Conservation (phyloP, 768 basidiomycete species). For the Lepiota brunneoincarnata region DNA sequence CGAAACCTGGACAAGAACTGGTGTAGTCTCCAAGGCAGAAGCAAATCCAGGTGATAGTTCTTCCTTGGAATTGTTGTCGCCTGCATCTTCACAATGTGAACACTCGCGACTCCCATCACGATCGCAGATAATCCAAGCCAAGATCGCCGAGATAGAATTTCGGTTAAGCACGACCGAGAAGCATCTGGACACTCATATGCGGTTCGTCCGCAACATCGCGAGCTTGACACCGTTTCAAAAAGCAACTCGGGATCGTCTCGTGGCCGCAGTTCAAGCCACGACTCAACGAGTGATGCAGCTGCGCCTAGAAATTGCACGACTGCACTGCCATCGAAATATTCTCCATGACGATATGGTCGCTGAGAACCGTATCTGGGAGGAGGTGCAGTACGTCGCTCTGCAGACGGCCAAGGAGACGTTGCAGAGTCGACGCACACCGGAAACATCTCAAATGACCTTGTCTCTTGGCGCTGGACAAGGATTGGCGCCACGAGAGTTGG, state of each 20-base stretch:
- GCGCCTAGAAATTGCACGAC: constrained; percentile 70
- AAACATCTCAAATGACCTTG: constrained; percentile 35
- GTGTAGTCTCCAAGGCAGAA: neutral
- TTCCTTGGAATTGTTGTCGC: constrained; percentile 11
- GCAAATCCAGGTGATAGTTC: neutral
- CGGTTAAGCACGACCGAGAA: constrained; percentile 51
- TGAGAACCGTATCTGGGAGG: constrained; percentile 64
- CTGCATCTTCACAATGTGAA: constrained; percentile 21
- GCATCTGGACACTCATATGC: constrained; percentile 66
- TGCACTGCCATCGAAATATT: constrained; percentile 74
- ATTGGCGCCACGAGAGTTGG: constrained; percentile 12
- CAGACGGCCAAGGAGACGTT: constrained; percentile 70
- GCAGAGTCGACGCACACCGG: constrained; percentile 37
- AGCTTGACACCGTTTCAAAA: constrained; percentile 87
- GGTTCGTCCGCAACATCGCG: constrained; percentile 76
- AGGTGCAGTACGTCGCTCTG: constrained; percentile 68
- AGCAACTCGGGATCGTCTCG: constrained; percentile 76
- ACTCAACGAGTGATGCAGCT: constrained; percentile 64
- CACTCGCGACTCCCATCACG: constrained; percentile 45
- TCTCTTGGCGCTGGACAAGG: constrained; percentile 24
- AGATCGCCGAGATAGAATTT: constrained; percentile 63
- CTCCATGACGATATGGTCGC: constrained; percentile 72
- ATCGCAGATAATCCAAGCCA: constrained; percentile 52
- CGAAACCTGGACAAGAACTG: constrained; percentile 20
- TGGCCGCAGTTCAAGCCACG: constrained; percentile 54